Evolutionary conservation across 805 yeast species (phyloP), one percentile per base, ranked within the genome.

Genomic region (Yamadazyma philogaea): DNA sequence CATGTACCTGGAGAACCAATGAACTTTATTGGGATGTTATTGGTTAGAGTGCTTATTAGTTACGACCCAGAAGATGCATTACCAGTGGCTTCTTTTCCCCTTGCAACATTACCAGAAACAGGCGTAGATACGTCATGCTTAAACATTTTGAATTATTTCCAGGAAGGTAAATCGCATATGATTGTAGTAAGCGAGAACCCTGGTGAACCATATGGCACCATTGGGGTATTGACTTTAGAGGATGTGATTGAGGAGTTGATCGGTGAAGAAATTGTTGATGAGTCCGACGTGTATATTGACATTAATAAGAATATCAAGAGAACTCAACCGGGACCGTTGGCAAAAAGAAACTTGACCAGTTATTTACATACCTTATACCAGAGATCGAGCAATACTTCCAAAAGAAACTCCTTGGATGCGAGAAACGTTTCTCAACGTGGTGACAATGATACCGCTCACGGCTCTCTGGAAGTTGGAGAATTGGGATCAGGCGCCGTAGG

Each of bases 111-210:
- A 35, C 99, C 99, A 0, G 98, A 91, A 66, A 91, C 99, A 0
- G 80, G 84, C 2, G 84, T 87, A 17, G 89, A 84, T 40, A 90
- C 98, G 3, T 88, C 96, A 5, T 91, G 98, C 63, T 72, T 91
- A 58, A 91, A 93, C 64, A 90, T 91, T 51, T 74, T 91, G 57
- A 91, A 91, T 63, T 91, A 91, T 66, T 91, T 93, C 74, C 99
- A 91, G 63, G 97, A 91, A 62, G 99, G 99, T 47, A 90, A 89
- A 63, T 84, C 96, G 1, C 99, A 91, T 64, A 91, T 91, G 99
- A 91, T 93, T 55, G 82, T 90, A 28, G 96, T 91, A 7, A 81
- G 91, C 49, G 82, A 81, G 44, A 72, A 73, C 34, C 98, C 98
- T 0, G 99, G 99, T 34, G 78, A 75, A 52, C 75, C 84, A 1